Conservation (phyloP, 306 rosid genomes). For the Casuarina glauca region DNA sequence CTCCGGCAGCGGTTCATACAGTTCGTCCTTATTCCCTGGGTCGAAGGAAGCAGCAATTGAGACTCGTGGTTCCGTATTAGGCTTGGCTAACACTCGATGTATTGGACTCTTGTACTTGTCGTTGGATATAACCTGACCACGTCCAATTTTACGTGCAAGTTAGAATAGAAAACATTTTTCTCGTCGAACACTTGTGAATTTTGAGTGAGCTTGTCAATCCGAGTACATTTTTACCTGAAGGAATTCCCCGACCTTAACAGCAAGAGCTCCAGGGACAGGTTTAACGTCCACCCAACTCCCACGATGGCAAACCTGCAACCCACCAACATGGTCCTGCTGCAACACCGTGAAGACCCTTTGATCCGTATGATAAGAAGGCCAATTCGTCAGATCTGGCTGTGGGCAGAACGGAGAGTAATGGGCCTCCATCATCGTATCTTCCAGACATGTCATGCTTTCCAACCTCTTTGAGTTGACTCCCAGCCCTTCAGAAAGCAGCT, state of each 20-base stretch:
- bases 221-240: constrained; percentile 54
- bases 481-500: constrained; percentile 46
- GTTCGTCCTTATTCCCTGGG: constrained; percentile 47
- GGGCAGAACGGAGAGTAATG: constrained; percentile 59
- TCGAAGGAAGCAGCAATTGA: constrained; percentile 51
- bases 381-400: constrained; percentile 56
- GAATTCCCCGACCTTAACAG: constrained; percentile 47
- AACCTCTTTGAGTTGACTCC: constrained; percentile 40
- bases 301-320: constrained; percentile 61
- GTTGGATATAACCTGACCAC: constrained; percentile 52
- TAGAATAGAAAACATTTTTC: neutral
- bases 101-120: constrained; percentile 67
- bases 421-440: constrained; percentile 37
- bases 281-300: constrained; percentile 70
- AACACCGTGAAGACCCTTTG: constrained; percentile 63
- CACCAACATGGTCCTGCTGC: constrained; percentile 77
- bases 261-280: constrained; percentile 22
- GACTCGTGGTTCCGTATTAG: constrained; percentile 44
- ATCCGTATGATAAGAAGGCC: constrained; percentile 70
- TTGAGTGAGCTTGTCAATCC: neutral
- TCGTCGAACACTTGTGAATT: too few species aligned
- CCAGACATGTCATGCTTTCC: constrained; percentile 20
- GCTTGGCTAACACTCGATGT: constrained; percentile 74
- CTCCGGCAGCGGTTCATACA: constrained; percentile 77
- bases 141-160: constrained; percentile 2